Conservation (phyloP, 192 early-diverging fungal genomes). For the Linnemannia schmuckeri region DNA sequence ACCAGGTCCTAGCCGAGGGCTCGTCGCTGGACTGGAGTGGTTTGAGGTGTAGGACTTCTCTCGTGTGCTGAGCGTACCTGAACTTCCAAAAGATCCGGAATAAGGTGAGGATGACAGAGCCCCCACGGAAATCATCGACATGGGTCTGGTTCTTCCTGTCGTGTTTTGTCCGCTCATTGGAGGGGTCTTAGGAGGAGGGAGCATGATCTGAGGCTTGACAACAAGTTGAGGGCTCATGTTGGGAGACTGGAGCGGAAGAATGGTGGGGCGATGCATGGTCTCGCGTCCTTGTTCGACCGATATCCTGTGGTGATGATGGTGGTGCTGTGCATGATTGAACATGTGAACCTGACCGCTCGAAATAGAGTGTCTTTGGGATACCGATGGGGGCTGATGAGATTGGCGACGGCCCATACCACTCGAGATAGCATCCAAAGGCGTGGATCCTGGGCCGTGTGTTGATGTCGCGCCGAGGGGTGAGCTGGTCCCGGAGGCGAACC, state of each 20-base stretch:
- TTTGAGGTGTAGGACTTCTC: slow-evolving; percentile 36
- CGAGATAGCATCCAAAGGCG: not conserved
- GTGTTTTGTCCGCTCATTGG: slow-evolving; percentile 53
- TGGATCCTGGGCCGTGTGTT: slow-evolving; percentile 12
- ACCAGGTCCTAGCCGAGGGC: slow-evolving; percentile 43
- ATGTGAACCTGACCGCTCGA: slow-evolving; percentile 31
- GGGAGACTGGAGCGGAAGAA: slow-evolving; percentile 34
- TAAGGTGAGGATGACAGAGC: slow-evolving; percentile 17
- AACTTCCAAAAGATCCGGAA: slow-evolving; percentile 26
- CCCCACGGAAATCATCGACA: slow-evolving; percentile 40
- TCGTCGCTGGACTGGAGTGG: slow-evolving; percentile 47
- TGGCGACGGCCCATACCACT: slow-evolving; percentile 12
- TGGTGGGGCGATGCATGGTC: slow-evolving; percentile 34
- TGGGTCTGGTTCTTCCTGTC: slow-evolving; percentile 36
- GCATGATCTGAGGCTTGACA: slow-evolving; percentile 53
- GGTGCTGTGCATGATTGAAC: slow-evolving; percentile 22
- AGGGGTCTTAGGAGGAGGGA: slow-evolving; percentile 48
- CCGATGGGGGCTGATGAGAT: slow-evolving; percentile 25
- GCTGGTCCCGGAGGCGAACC: slow-evolving; percentile 37
- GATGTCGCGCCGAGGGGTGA: slow-evolving; percentile 32
- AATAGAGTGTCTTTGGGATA: slow-evolving; percentile 46
- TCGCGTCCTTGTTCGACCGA: slow-evolving; percentile 47
- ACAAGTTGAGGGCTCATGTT: slow-evolving; percentile 46
- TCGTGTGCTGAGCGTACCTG: not conserved
- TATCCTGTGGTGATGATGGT: slow-evolving; percentile 25